Base-by-base conservation (phyloP, 192 early-diverging fungal species). In the Tieghemiomyces parasiticus region DNA sequence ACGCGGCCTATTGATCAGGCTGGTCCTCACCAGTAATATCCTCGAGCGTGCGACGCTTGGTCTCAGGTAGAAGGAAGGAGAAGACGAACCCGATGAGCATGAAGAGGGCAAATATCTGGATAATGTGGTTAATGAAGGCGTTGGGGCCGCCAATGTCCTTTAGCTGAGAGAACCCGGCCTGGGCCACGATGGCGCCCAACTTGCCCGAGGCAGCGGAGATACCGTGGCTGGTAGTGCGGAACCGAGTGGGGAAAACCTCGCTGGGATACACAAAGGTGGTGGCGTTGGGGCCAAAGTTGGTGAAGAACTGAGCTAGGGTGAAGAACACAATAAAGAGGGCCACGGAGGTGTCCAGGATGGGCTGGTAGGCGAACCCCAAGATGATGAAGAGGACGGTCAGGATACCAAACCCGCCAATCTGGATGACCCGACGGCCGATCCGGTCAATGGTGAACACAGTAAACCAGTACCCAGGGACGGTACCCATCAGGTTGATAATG, bases 401-500 rank as follows among this genome's bases (percentile, higher is more conserved):
- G 62, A 86, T 72, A 13, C 47, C 74, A 68, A 95, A 98, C 60
- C 95, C 95, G 67, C 87, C 74, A 63, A 91, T 83, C 66, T 95
- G 92, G 59, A 99, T 99, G n/a, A 67, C 69, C 67, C 90, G 93
- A 65, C 95, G 88, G 62, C 95, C 95, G 33, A 89, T 63, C 60
- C 69, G 71, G 59, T 99, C 95, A 35, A 99, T 87, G 24, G 83
- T 72, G 59, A 87, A 86, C 62, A 99, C 91, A 3, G 88, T 74
- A 67, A 99, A 76, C 89, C 88, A 94, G 84, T 96, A 99, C 46
- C 95, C 95, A 34, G 95, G 95, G 9, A 99, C 79, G 31, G 82
- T 82, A 46, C 89, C 89, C 20, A 88, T 74, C 19, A 88, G 59
- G 46, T 88, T 87, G 68, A 99, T 84, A 65, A 93, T 93, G 65